A percentile compares a stretch with the other conserved stretches of the same genome.
phyloP scores from a whole-genome alignment of 768 basidiomycete genomes.

The Dacryopinax spathularia region DNA sequence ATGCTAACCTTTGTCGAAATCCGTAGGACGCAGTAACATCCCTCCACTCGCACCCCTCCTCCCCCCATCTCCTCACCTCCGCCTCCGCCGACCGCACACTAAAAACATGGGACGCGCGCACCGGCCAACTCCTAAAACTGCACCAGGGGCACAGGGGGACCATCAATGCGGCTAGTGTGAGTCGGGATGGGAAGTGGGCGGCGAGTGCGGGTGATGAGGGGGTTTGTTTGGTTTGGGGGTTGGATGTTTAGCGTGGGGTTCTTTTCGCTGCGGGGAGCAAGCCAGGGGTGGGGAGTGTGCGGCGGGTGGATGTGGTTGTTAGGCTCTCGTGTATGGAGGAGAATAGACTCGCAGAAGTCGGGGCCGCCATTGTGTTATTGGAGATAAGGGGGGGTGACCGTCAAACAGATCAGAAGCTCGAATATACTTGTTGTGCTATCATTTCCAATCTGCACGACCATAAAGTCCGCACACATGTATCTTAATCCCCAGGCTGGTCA shows the following conservation, averaged over 20 bases:
- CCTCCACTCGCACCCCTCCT: constrained; percentile 49
- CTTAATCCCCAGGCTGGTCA: too few relatives aligned
- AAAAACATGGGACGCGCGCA: constrained; percentile 85
- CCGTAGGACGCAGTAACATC: constrained; percentile 74
- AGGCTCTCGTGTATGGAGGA: too few relatives aligned
- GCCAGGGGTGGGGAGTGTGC: too few relatives aligned
- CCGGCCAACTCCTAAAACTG: constrained; percentile 58
- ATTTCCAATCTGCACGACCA: too few relatives aligned
- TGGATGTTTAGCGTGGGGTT: constrained; percentile 7
- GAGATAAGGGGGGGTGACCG: too few relatives aligned
- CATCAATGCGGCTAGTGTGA: constrained; percentile 61
- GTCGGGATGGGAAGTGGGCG: constrained; percentile 49
- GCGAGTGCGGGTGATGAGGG: constrained; percentile 89
- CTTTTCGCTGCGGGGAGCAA: too few relatives aligned
- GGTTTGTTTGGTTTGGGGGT: constrained; percentile 61
- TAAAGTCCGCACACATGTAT: too few relatives aligned
- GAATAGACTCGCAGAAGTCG: too few relatives aligned
- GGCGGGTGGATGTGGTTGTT: too few relatives aligned
- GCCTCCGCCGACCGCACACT: constrained; percentile 77
- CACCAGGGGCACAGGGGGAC: constrained; percentile 73
- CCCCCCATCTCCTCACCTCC: constrained; percentile 68
- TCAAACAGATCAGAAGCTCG: too few relatives aligned
- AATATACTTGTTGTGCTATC: too few relatives aligned
- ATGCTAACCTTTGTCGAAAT: neutral
- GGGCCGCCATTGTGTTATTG: too few relatives aligned